Conservation (phyloP, 768 basidiomycete genomes). For the Mycena kentingensis region DNA sequence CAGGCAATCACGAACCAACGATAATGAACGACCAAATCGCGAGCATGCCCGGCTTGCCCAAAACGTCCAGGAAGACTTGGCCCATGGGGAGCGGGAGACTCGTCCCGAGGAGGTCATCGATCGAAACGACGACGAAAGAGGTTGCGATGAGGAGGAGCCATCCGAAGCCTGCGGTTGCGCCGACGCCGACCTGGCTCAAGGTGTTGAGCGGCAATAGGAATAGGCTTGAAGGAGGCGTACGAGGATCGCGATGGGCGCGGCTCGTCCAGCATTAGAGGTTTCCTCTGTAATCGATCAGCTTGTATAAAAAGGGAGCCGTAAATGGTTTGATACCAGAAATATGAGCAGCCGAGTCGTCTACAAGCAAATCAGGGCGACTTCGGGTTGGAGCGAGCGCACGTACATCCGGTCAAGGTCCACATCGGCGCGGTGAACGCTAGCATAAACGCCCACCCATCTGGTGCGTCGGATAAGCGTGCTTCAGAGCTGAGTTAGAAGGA, state of each 20-base stretch:
- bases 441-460: constrained; percentile 75
- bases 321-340: constrained; percentile 45
- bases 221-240: constrained; percentile 4
- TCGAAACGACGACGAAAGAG: constrained; percentile 63
- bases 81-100: constrained; percentile 68
- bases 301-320: not conserved
- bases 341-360: constrained; percentile 78
- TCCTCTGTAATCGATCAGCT: constrained; percentile 46
- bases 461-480: no score
- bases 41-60: constrained; percentile 73
- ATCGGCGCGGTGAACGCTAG: constrained; percentile 73
- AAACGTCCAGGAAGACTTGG: constrained; percentile 63
- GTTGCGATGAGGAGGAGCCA: constrained; percentile 69
- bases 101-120: constrained; percentile 49
- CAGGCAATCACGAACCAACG: constrained; percentile 35
- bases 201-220: not conserved
- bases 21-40: constrained; percentile 72
- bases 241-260: constrained; percentile 71
- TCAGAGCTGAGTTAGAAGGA: no score
- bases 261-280: constrained; percentile 60
- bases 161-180: constrained; percentile 58
- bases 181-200: constrained; percentile 47
- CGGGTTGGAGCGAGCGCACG: constrained; percentile 23
- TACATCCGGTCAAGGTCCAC: constrained; percentile 81
- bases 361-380: constrained; percentile 3